Conservation (phyloP, 176 grass and related monocot species). For the Carex kokanica region DNA sequence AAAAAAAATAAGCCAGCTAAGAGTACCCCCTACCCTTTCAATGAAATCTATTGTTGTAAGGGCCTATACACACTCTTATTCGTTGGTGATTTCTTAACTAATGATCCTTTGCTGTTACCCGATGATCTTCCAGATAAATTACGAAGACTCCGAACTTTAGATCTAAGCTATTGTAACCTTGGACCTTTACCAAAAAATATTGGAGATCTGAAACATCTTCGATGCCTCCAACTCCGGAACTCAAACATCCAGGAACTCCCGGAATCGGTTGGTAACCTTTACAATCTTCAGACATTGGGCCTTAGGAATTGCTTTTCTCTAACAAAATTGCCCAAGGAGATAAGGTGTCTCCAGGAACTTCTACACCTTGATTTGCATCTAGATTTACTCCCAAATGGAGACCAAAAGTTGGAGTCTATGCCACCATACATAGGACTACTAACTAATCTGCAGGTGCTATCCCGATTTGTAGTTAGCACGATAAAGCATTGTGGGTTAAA, state of each 20-base stretch:
- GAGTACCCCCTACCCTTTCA: no score
- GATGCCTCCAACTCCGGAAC: conserved; percentile 38
- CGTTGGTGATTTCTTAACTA: background rate
- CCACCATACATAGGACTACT: conserved; percentile 32
- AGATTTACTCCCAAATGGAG: background rate
- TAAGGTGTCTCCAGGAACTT: conserved; percentile 27
- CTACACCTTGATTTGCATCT: conserved; percentile 48
- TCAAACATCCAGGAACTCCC: conserved; percentile 37
- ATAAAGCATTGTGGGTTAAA: background rate
- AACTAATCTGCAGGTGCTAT: conserved; percentile 34
- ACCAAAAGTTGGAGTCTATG: conserved; percentile 19
- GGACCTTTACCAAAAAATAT: conserved; percentile 32
- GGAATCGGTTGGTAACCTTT: conserved; percentile 15
- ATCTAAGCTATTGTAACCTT: conserved; percentile 31
- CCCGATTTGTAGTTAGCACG: conserved; percentile 32
- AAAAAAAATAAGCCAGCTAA: no score
- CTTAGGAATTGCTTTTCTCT: conserved; percentile 42
- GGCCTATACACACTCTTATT: conserved; percentile 38
- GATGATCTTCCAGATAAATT: conserved; percentile 23
- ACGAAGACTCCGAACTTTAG: conserved; percentile 27
- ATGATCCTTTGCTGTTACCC: background rate
- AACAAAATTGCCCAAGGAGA: conserved; percentile 29
- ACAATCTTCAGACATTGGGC: conserved; percentile 47
- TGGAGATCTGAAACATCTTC: conserved; percentile 41
- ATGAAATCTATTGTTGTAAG: background rate